phyloP scores from a whole-genome alignment of 179 eudicot species.

The Silene coronaria region DNA sequence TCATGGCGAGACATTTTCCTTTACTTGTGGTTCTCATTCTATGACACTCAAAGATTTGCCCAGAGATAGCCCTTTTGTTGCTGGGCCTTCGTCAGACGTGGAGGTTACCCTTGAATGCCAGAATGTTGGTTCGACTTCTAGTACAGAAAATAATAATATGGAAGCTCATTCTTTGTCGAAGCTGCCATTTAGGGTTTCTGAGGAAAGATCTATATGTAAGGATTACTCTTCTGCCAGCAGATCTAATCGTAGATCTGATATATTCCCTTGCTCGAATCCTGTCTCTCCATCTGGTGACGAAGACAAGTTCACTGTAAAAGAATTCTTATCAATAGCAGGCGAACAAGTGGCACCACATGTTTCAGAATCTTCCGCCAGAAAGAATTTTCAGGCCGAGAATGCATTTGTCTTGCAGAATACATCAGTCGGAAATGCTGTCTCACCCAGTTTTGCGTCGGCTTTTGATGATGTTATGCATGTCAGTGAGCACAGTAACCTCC shows the following conservation, averaged over 20 bases:
- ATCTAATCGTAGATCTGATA: conserved; percentile 34
- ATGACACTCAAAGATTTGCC: conserved; percentile 15
- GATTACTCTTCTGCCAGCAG: conserved; percentile 32
- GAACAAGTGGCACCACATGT: conserved; percentile 29
- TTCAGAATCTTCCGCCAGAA: conserved; percentile 30
- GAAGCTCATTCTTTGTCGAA: conserved; percentile 21
- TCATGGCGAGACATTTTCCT: conserved; percentile 31
- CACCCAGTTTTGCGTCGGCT: conserved; percentile 25
- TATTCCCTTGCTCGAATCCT: conserved; percentile 29
- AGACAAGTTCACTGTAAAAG: conserved; percentile 75
- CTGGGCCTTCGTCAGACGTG: conserved; percentile 21
- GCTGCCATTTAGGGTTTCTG: conserved; percentile 16
- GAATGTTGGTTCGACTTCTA: conserved; percentile 23
- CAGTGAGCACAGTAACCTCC: conserved; percentile 44
- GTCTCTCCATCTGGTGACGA: conserved; percentile 39
- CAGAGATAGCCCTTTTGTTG: conserved; percentile 19
- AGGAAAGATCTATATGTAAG: conserved; percentile 28
- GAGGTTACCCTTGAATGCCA: conserved; percentile 28
- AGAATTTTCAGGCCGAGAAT: conserved; percentile 24
- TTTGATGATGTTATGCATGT: conserved; percentile 53
- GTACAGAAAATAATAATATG: conserved; percentile 21
- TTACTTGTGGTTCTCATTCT: conserved; percentile 25
- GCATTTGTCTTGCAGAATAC: conserved; percentile 28
- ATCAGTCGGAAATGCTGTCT: conserved; percentile 25
- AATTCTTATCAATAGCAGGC: conserved; percentile 41